Percentiles rank a stretch among this genome's conserved stretches.
phyloP scores from a whole-genome alignment of 495 filamentous ascomycete species.

The Endocarpon pusillum region DNA sequence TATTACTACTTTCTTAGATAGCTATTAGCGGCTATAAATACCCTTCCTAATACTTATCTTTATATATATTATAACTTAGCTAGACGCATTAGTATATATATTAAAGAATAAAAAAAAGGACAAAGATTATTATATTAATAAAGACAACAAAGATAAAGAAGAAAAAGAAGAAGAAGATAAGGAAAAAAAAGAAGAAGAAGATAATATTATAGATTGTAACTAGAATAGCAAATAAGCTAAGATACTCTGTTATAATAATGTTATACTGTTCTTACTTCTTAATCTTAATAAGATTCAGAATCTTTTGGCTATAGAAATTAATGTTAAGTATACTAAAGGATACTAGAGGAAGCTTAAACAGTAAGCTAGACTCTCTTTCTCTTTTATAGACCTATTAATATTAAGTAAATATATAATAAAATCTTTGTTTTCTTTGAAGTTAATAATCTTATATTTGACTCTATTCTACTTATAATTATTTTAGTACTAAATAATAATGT shows the following conservation, averaged over 20 bases:
- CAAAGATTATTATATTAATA: constrained; percentile 2
- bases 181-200: too few species aligned
- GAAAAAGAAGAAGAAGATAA: too few species aligned
- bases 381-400: neutral
- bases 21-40: constrained; percentile 5
- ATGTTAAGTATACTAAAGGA: constrained; percentile 9
- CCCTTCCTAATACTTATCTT: constrained; percentile 7
- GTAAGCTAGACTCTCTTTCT: too few species aligned
- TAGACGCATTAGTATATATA: constrained; percentile 5
- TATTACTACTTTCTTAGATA: constrained; percentile 5
- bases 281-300: constrained; percentile 5
- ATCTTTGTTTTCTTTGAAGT: constrained; percentile 7
- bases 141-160: neutral
- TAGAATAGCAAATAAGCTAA: constrained; percentile 6
- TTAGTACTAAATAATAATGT: constrained; percentile 4
- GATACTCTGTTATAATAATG: constrained; percentile 7
- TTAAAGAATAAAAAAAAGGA: constrained; percentile 3
- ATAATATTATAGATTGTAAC: constrained; percentile 1
- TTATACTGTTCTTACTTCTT: constrained; percentile 8
- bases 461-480: constrained; percentile 7
- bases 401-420: constrained; percentile 5
- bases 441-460: constrained; percentile 6
- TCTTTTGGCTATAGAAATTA: constrained; percentile 7
- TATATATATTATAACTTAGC: constrained; percentile 5
- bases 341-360: constrained; percentile 3